Evolutionary conservation across 257 asterid species (phyloP), one percentile per base, ranked within the genome.

Genomic region (Asclepias syriaca): DNA sequence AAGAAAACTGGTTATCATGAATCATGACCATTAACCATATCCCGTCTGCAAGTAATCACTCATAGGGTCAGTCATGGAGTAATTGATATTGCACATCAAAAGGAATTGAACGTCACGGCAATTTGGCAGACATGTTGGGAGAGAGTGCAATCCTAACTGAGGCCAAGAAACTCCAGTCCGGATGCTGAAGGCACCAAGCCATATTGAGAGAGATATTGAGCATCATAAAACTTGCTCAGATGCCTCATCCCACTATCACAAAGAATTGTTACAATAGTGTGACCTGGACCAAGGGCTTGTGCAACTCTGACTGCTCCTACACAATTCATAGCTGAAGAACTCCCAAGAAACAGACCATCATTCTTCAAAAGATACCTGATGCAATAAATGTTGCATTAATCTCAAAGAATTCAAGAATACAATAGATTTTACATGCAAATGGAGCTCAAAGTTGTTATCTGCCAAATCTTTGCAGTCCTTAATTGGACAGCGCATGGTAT

Each of bases 161-260:
- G 75, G 74, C 86, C 86, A 72, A 91, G 90, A 80, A 93, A 84
- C 79, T 93, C 97, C 81, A 89, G 79, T 74, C 89, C 89, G 48
- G 79, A 65, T 5, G 96, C 95, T 3, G 96, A 81, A 72, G 97
- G 97, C 29, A 85, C 74, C 83, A 89, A 75, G 67, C 82, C 84
- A 72, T 85, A 79, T 73, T 81, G 87, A 56, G 91, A 82, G 85
- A 94, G 82, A 80, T 89, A 94, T 63, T 86, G 68, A 73, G 74
- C 82, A 81, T 91, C 76, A 66, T 87, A 81, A 55, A 93, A 93
- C 77, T 93, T 93, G 77, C 97, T 93, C 43, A 93, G 79, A 78
- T 93, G 98, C 84, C 98, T 85, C 98, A 91, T 91, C 75, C 98
- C 98, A 72, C 89, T 89, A 69, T 93, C 96, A n/a, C 98, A 91